Conservation (phyloP, 2,329 filamentous ascomycete species). For the Pestalotiopsis sp. region DNA sequence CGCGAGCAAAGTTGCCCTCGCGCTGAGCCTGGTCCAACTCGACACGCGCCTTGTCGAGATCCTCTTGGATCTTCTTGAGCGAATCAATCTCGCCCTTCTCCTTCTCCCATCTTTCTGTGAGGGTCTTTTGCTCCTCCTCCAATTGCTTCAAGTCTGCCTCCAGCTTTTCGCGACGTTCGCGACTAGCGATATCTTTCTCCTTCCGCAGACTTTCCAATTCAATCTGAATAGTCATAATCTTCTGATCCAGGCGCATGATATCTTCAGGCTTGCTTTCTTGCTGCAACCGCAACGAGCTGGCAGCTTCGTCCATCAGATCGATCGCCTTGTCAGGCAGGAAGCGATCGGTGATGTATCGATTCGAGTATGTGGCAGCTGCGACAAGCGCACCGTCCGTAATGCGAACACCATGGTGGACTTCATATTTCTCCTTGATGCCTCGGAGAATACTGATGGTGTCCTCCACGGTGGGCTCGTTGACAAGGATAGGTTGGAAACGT, state of each 20-base stretch:
- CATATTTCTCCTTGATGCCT: constrained; percentile 97
- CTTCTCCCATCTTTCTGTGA: constrained; percentile 88
- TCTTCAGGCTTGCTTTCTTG: constrained; percentile 97
- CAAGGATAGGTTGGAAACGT: constrained; percentile 90
- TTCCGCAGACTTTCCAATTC: constrained; percentile 76
- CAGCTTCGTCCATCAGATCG: constrained; percentile 94
- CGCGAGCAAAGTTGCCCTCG: constrained; percentile 84
- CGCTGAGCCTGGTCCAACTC: constrained; percentile 88
- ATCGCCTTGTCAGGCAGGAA: constrained; percentile 98
- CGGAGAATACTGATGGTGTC: constrained; percentile 95
- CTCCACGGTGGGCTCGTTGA: constrained; percentile 88
- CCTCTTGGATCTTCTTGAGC: constrained; percentile 84
- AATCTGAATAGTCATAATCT: constrained; percentile 17
- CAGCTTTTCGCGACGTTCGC: constrained; percentile 84
- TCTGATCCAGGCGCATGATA: constrained; percentile 60
- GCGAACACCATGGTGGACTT: constrained; percentile 93
- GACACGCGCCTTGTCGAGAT: constrained; percentile 83
- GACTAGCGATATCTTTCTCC: constrained; percentile 87
- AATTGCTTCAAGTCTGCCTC: constrained; percentile 76
- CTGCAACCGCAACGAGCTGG: constrained; percentile 85
- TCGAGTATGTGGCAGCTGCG: constrained; percentile 88
- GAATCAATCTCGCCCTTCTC: constrained; percentile 84
- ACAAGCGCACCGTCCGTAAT: constrained; percentile 93
- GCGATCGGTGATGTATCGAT: constrained; percentile 94
- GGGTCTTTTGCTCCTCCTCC: constrained; percentile 73